Conservation (phyloP, 164 flowering plant species). For the Kingdonia uniflora region DNA sequence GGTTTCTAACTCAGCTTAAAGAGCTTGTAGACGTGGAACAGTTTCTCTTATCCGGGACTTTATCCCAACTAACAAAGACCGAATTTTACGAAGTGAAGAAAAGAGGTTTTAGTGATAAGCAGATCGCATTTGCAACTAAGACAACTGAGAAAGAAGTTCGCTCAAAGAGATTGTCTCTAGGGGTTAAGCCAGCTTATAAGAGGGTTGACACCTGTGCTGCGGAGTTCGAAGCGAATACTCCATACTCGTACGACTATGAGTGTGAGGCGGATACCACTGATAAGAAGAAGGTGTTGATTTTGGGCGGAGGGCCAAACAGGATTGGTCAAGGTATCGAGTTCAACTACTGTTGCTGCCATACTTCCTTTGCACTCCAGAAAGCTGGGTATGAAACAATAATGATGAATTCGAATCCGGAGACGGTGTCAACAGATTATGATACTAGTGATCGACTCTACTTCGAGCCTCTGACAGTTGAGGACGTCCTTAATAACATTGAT, state of each 20-base stretch:
- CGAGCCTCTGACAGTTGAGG: constrained; percentile 93
- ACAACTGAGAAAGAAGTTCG: constrained; percentile 72
- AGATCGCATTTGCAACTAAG: constrained; percentile 84
- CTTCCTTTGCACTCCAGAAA: constrained; percentile 91
- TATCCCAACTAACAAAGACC: constrained; percentile 53
- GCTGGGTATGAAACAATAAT: constrained; percentile 92
- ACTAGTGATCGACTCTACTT: constrained; percentile 96
- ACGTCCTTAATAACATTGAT: constrained; percentile 73
- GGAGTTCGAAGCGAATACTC: constrained; percentile 98
- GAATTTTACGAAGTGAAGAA: constrained; percentile 77
- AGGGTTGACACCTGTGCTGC: constrained; percentile 99
- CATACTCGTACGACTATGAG: constrained; percentile 83
- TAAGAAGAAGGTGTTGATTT: constrained; percentile 82
- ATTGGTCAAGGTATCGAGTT: constrained; percentile 99
- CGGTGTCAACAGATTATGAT: constrained; percentile 96
- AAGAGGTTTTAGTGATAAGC: constrained; percentile 93
- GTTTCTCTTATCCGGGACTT: constrained; percentile 34
- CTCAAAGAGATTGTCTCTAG: constrained; percentile 50
- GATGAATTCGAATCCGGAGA: constrained; percentile 98
- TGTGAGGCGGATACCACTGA: constrained; percentile 85
- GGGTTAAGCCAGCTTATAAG: constrained; percentile 76
- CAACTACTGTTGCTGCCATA: constrained; percentile 97
- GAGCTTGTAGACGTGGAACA: constrained; percentile 86
- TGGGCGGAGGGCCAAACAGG: constrained; percentile 98
- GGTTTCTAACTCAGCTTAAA: constrained; percentile 89